phyloP scores from a whole-genome alignment of 2,329 filamentous ascomycete genomes.

The Coleophoma crateriformis region DNA sequence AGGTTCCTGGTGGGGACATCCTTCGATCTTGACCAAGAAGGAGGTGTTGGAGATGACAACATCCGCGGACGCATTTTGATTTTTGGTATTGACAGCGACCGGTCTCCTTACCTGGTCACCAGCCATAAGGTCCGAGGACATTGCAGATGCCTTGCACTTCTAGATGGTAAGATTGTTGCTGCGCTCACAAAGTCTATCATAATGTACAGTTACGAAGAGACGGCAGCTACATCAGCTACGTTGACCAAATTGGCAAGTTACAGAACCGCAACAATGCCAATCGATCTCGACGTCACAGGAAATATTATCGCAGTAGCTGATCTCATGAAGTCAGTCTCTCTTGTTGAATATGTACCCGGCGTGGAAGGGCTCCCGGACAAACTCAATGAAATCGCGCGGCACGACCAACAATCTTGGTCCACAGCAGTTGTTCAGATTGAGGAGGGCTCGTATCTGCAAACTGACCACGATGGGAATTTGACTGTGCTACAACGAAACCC shows the following conservation, averaged over 20 bases:
- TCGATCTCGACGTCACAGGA: constrained; percentile 70
- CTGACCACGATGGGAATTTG: constrained; percentile 84
- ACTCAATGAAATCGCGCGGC: constrained; percentile 70
- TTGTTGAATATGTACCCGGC: constrained; percentile 66
- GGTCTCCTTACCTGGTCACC: constrained; percentile 66
- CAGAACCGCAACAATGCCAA: constrained; percentile 76
- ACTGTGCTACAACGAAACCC: constrained; percentile 71
- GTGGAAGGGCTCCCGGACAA: constrained; percentile 51
- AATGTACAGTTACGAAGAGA: constrained; percentile 50
- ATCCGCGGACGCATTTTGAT: constrained; percentile 76
- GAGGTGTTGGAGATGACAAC: constrained; percentile 39
- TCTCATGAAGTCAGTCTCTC: constrained; percentile 84
- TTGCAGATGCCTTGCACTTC: constrained; percentile 71
- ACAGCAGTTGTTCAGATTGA: constrained; percentile 72
- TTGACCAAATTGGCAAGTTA: constrained; percentile 71
- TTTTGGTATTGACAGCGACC: constrained; percentile 72
- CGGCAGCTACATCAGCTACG: constrained; percentile 45
- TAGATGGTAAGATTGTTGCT: constrained; percentile 74
- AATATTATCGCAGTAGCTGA: constrained; percentile 81
- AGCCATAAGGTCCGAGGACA: constrained; percentile 69
- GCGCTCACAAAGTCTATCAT: constrained; percentile 84
- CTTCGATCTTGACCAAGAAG: constrained; percentile 52
- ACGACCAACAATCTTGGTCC: constrained; percentile 77
- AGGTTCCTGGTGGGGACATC: constrained; percentile 90
- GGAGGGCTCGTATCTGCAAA: constrained; percentile 71